A percentile compares a stretch with the other conserved stretches of the same genome.
Conservation (phyloP, 1,284 basidiomycete genomes). For the Phylloporus gajari region DNA sequence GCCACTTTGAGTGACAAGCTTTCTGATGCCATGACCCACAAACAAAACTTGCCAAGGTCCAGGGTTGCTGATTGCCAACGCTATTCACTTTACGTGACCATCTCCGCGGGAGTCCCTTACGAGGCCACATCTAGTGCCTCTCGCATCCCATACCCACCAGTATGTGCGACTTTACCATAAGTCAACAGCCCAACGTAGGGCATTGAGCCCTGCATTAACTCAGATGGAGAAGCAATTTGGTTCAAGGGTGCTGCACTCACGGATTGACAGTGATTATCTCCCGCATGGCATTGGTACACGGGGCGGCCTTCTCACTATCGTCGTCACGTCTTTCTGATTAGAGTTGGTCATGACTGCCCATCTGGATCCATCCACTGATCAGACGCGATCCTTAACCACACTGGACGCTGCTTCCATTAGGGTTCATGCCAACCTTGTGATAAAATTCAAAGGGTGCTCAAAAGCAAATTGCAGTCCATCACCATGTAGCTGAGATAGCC, state of each 20-base stretch:
- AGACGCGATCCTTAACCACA: not conserved
- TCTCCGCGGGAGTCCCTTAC: slow-evolving; percentile 20
- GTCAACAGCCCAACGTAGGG: slow-evolving; percentile 85
- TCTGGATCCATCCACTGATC: not conserved
- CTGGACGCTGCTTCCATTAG: slow-evolving; percentile 5
- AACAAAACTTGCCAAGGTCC: not conserved
- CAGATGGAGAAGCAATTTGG: slow-evolving; percentile 2
- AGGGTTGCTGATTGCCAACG: slow-evolving; percentile 17
- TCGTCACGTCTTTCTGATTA: not conserved
- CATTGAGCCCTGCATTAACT: slow-evolving; percentile 56
- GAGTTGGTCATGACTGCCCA: not conserved
- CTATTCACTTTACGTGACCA: not conserved
- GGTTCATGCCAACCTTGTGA: slow-evolving; percentile 10
- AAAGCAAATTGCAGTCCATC: not conserved
- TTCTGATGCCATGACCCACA: slow-evolving; percentile 3
- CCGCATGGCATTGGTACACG: slow-evolving; percentile 2
- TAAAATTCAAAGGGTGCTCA: not conserved
- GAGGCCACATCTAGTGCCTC: slow-evolving; percentile 50
- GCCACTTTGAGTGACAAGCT: slow-evolving; percentile 33
- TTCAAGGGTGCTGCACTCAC: not conserved
- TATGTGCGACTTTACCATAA: slow-evolving; percentile 79
- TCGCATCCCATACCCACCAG: slow-evolving; percentile 65
- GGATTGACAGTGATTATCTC: slow-evolving; percentile 11
- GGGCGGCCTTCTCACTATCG: slow-evolving; percentile 3
- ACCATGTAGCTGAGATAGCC: not conserved